Evolutionary conservation across 176 grass and related monocot genomes (phyloP).

Genomic region (Echinochloa phyllopogon): DNA sequence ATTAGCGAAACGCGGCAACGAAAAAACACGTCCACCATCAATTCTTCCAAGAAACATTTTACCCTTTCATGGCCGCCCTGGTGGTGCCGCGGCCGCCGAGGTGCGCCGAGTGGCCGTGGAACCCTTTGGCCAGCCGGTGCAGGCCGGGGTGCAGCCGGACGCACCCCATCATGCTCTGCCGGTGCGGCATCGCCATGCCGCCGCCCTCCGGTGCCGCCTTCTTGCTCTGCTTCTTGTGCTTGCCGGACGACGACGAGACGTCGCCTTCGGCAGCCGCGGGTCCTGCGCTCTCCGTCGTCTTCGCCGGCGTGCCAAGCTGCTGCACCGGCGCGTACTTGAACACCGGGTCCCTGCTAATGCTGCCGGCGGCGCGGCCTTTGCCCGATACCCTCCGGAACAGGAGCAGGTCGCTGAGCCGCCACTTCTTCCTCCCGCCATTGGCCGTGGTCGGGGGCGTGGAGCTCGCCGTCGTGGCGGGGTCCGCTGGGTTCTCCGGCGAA

Average conservation of each 20-base stretch:
- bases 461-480: background rate
- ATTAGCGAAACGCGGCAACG: background rate
- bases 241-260: background rate
- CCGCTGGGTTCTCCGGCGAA: background rate
- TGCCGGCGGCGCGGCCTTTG: constrained; percentile 35
- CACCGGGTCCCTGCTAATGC: constrained; percentile 61
- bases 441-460: background rate
- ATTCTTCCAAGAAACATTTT: background rate
- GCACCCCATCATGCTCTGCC: constrained; percentile 56
- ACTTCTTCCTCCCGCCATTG: constrained; percentile 64
- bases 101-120: constrained; percentile 48
- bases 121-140: constrained; percentile 60
- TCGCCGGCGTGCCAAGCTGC: constrained; percentile 23
- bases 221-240: constrained; percentile 56
- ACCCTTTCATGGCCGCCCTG: constrained; percentile 41
- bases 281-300: constrained; percentile 21
- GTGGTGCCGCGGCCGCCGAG: constrained; percentile 48
- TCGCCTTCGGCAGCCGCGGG: constrained; percentile 33
- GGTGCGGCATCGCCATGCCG: constrained; percentile 14
- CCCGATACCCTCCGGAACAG: constrained; percentile 74
- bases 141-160: constrained; percentile 66
- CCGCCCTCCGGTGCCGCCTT: constrained; percentile 23
- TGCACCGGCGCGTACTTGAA: constrained; percentile 64
- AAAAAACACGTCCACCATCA: background rate
- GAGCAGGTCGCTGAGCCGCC: constrained; percentile 83